A percentile compares a stretch with the other conserved stretches of the same genome.
These are phyloP conservation scores for Gossypium schwendimanii DNA, from an alignment of 441 rosid species.

Conservation along the genomic window DNA sequence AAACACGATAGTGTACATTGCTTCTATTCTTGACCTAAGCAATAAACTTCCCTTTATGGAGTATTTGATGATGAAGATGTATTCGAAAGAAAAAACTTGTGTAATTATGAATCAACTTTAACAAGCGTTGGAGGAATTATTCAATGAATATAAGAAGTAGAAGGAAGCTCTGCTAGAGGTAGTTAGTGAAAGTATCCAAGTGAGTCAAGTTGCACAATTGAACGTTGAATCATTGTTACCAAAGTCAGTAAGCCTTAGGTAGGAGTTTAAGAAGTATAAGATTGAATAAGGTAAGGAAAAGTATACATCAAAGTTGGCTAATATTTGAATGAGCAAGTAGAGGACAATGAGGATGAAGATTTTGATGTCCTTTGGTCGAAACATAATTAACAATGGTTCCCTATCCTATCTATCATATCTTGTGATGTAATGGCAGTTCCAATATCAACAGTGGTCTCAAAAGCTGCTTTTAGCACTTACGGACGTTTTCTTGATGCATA, in stretches of 20 bases:
- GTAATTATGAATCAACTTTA: too few relatives aligned
- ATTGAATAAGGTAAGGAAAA: not conserved
- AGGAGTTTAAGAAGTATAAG: not conserved
- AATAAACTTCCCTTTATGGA: not conserved
- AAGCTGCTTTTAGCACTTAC: not conserved
- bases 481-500: not conserved
- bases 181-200: not conserved
- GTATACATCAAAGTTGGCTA: not conserved
- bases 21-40: too few relatives aligned
- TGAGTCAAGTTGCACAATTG: not conserved
- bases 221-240: not conserved
- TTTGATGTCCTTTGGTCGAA: not conserved
- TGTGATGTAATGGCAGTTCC: not conserved
- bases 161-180: too few relatives aligned
- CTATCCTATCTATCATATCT: not conserved
- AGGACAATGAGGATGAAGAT: not conserved
- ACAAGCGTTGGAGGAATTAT: too few relatives aligned
- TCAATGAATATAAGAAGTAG: not conserved
- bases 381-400: not conserved
- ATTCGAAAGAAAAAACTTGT: not conserved
- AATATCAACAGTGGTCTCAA: not conserved
- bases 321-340: not conserved
- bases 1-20: not conserved
- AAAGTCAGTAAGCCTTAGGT: not conserved
- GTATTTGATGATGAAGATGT: not conserved